Conservation (phyloP, 2,329 filamentous ascomycete species). For the Cladosporium sp. region DNA sequence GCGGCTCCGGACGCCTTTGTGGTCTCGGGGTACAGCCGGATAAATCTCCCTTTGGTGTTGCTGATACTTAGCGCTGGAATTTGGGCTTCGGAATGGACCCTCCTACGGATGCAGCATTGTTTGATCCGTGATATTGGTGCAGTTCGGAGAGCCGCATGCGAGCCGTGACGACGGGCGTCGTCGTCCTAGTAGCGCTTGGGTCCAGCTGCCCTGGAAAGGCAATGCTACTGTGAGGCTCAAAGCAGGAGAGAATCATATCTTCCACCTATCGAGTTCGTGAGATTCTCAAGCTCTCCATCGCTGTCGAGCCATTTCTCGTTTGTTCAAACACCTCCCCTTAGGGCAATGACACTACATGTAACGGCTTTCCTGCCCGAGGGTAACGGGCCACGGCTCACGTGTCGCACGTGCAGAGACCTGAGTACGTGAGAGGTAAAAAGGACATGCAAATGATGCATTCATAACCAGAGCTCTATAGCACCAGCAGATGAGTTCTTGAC, state of each 20-base stretch:
- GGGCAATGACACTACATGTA: neutral
- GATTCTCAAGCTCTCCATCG: neutral
- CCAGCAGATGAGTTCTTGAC: neutral
- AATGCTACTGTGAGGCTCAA: neutral
- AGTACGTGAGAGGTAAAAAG: neutral
- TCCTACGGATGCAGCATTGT: neutral
- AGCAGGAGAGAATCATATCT: neutral
- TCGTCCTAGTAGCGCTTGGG: neutral
- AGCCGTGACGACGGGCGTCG: neutral
- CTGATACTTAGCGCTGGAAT: neutral
- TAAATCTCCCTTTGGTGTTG: slow-evolving; percentile 7
- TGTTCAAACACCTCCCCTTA: neutral
- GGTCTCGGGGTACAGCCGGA: slow-evolving; percentile 8
- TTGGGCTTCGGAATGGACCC: neutral
- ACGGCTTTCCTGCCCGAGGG: neutral
- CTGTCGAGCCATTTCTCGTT: neutral
- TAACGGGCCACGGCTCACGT: neutral
- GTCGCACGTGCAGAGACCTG: neutral
- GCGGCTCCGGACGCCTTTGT: neutral
- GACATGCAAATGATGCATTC: neutral
- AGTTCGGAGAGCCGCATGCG: neutral
- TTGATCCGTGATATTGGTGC: neutral
- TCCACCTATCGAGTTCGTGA: neutral
- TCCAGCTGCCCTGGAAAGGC: neutral
- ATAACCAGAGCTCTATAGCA: neutral